Base-by-base conservation (phyloP, 495 filamentous ascomycete species). In the Neurospora tetraspora region DNA sequence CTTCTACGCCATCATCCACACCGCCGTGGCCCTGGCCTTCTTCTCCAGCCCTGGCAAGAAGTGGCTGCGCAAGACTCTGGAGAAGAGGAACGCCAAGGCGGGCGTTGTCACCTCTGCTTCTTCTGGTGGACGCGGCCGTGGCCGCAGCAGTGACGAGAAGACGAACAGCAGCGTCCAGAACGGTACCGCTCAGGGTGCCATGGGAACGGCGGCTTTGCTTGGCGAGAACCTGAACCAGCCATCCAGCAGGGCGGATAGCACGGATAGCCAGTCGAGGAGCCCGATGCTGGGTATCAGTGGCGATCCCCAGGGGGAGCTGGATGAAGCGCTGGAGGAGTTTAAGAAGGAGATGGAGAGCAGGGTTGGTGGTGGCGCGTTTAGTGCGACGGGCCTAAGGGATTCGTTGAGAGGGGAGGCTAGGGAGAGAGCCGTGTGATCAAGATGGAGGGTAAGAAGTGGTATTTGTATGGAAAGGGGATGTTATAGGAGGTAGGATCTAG, bases 1-100 rank as follows among this genome's bases (percentile, higher is more conserved):
- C 81, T 97, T 93, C 85, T 98, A 97, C 83, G 88, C 88, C 43
- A 83, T 94, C 75, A 74, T 95, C 69, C 88, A 89, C 68, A 91
- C 89, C n/a, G 80, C 83, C 39, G 77, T 81, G 4, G 87, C 89
- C 37, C 85, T 94, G 71, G 89, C 82, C 6, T 92, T 96, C 83
- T 97, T 98, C 77, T 86, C 88, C 39, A 93, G 92, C 2, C 93
- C 94, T 0, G 92, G 87, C 2, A 94, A 92, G 76, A 79, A 77
- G 11, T 85, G 83, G 72, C 83, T 97, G 0, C 78, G 83, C 39
- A 84, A 85, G 72, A 81, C 81, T 68, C 81, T 94, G 27, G 91
- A 93, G 72, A 81, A 86, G 71, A 86, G 91, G 72, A 84, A 84
- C 12, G 79, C 77, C 31, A 79, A 75, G 70, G 79, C 81, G 6